Percentiles rank a stretch among this genome's conserved stretches.
Evolutionary conservation across 2,329 filamentous ascomycete genomes (phyloP).

Genomic region (Exserohilum turcica): DNA sequence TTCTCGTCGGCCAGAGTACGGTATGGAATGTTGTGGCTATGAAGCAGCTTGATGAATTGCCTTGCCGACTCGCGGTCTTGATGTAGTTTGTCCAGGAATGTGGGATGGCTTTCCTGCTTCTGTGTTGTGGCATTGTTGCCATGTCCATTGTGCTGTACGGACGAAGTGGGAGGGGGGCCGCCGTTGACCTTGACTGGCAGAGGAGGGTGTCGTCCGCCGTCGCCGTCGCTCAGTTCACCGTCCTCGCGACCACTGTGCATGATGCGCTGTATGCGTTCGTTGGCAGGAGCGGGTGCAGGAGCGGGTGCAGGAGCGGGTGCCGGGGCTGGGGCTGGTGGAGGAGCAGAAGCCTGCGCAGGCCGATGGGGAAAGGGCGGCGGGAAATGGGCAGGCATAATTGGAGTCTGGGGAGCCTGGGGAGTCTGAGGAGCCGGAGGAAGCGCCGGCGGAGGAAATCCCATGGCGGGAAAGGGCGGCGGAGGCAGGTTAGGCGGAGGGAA

Average conservation of each 20-base stretch:
- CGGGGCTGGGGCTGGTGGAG: constrained; percentile 1
- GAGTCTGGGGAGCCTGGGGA: constrained; percentile 25
- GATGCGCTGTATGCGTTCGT: constrained; percentile 38
- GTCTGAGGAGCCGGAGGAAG: constrained; percentile 27
- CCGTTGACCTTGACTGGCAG: constrained; percentile 22
- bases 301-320: constrained; percentile 9
- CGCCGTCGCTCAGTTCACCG: constrained; percentile 73
- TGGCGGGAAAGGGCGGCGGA: constrained; percentile 14
- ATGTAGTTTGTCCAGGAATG: constrained; percentile 17
- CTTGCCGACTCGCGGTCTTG: constrained; percentile 42
- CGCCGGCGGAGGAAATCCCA: constrained; percentile 30
- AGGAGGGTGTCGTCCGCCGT: constrained; percentile 19
- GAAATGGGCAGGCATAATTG: constrained; percentile 22
- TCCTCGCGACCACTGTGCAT: constrained; percentile 65
- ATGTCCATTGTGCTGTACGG: constrained; percentile 16
- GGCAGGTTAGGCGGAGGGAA: constrained; percentile 36
- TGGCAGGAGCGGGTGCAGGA: constrained; percentile 2
- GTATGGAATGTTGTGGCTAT: constrained; percentile 70
- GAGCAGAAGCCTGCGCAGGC: constrained; percentile 11
- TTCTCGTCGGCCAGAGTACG: constrained; percentile 62
- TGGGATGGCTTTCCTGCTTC: constrained; percentile 9
- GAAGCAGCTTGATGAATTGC: constrained; percentile 47
- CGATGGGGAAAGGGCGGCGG: constrained; percentile 15
- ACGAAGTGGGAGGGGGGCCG: constrained; percentile 31
- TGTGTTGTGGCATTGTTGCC: constrained; percentile 17